Evolutionary conservation across 202 grass and related monocot species (phyloP).

Genomic region (Carex arenaria): DNA sequence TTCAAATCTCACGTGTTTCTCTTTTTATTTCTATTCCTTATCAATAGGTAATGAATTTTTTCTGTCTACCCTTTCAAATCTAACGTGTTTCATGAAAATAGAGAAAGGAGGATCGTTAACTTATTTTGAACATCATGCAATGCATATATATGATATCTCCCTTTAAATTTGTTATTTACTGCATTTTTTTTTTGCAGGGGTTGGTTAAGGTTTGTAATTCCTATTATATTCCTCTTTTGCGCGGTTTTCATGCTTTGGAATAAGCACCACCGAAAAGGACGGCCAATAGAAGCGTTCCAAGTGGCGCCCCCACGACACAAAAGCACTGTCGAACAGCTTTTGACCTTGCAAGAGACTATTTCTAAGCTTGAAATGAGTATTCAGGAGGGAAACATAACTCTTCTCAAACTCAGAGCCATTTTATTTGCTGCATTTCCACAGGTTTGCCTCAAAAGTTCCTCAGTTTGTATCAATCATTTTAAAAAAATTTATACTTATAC

Average conservation of each 20-base stretch:
- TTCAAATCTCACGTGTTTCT: constrained; percentile 83
- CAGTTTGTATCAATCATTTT: too few relatives aligned
- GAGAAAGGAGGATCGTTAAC: neutral
- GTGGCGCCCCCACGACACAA: constrained; percentile 44
- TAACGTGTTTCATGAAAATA: neutral
- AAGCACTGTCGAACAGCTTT: constrained; percentile 65
- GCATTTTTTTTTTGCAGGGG: constrained; percentile 26
- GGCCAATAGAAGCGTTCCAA: constrained; percentile 55
- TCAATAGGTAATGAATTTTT: constrained; percentile 47
- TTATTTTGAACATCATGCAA: neutral
- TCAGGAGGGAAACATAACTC: constrained; percentile 70
- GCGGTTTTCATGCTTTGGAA: constrained; percentile 70
- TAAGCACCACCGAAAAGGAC: constrained; percentile 38
- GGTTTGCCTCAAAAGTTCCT: constrained; percentile 21
- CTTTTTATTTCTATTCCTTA: constrained; percentile 54
- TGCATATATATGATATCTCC: neutral
- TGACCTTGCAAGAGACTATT: constrained; percentile 70
- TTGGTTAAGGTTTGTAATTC: constrained; percentile 65
- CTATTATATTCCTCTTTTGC: constrained; percentile 45
- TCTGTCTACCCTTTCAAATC: neutral
- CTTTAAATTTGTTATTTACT: neutral
- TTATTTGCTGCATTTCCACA: constrained; percentile 78
- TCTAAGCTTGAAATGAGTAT: constrained; percentile 68
- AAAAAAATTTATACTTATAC: too few relatives aligned
- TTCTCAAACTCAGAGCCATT: constrained; percentile 84